Evolutionary conservation across 331 rosid species (phyloP), one percentile per base, ranked within the genome.

Genomic region (Quercus phellos): DNA sequence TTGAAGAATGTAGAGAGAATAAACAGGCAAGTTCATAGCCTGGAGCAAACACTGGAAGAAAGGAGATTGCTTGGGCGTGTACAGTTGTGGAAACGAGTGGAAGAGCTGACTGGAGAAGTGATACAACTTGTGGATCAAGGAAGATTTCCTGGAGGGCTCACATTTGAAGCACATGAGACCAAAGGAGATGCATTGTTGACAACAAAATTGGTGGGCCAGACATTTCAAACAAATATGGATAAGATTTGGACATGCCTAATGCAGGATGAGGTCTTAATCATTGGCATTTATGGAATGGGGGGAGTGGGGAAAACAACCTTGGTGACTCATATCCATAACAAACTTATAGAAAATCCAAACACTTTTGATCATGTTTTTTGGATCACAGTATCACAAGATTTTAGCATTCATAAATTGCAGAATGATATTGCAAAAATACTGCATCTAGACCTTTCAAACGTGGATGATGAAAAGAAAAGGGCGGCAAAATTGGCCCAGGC

Each of bases 291-390:
- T 27, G 85, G 88, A 10, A 81, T 75, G 84, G 84, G 84, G 4
- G 87, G 84, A 59, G 82, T 79, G 10, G 82, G 86, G 55, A 85
- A 82, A 79, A 79, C 86, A 55, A 79, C 71, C 51, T 19, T 80
- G 27, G 72, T 74, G 43, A 79, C 64, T 18, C 83, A 80, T 55
- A 34, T 86, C 19, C 80, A 86, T 55, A 82, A 85, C 55, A 51
- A 35, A 19, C 71, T 46, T 46, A 12, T 77, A 42, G 32, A 19
- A 63, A 17, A 70, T 10, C 67, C 14, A 53, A 42, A 67, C 43
- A 55, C 56, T 54, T 70, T 70, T 19, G 68, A 70, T 56, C 0
- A 5, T 24, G 53, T 68, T 27, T 73, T 74, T 56, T 82, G 76
- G 85, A 58, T 82, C 3, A 67, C 85, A 16, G 68, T 77, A 11